Percentiles rank a stretch among this genome's conserved stretches.
Evolutionary conservation across 306 rosid genomes (phyloP).

Genomic region (Inga laurina): DNA sequence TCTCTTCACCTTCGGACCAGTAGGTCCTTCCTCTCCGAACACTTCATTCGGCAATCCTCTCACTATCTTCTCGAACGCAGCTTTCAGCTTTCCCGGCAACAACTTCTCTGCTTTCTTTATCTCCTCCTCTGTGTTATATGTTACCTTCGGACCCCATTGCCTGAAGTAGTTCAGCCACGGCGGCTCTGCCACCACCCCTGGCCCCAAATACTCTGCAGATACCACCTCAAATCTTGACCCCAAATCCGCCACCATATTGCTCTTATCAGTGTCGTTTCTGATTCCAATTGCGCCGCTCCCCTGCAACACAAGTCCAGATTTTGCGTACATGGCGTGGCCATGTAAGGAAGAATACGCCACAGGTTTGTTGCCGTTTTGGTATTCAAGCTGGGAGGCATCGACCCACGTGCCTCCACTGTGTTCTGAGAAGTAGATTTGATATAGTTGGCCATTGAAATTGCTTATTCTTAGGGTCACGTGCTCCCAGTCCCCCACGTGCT

Average conservation of each 20-base stretch:
- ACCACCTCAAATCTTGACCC: slow-evolving; percentile 39
- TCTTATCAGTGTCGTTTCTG: slow-evolving; percentile 55
- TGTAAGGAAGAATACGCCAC: slow-evolving; percentile 61
- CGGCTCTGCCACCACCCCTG: background rate
- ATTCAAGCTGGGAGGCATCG: slow-evolving; percentile 64
- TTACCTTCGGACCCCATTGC: slow-evolving; percentile 65
- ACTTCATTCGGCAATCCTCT: slow-evolving; percentile 49
- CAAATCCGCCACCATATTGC: slow-evolving; percentile 40
- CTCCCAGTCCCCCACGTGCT: slow-evolving; percentile 91
- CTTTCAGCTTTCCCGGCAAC: slow-evolving; percentile 45
- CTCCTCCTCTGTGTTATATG: slow-evolving; percentile 42
- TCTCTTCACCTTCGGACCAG: slow-evolving; percentile 57
- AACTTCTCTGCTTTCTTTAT: slow-evolving; percentile 37
- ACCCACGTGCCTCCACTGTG: slow-evolving; percentile 70
- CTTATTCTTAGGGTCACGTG: slow-evolving; percentile 77
- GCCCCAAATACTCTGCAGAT: slow-evolving; percentile 49
- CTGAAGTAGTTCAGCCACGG: slow-evolving; percentile 40
- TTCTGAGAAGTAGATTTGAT: slow-evolving; percentile 56
- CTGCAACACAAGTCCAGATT: slow-evolving; percentile 52
- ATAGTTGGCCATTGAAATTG: slow-evolving; percentile 69
- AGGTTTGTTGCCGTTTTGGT: slow-evolving; percentile 40
- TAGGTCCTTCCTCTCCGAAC: slow-evolving; percentile 65
- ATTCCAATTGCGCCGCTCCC: slow-evolving; percentile 49
- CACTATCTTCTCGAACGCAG: slow-evolving; percentile 34
- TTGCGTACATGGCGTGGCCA: slow-evolving; percentile 72